Base-by-base conservation (phyloP, 805 yeast species). In the Ogataea salicorniae region DNA sequence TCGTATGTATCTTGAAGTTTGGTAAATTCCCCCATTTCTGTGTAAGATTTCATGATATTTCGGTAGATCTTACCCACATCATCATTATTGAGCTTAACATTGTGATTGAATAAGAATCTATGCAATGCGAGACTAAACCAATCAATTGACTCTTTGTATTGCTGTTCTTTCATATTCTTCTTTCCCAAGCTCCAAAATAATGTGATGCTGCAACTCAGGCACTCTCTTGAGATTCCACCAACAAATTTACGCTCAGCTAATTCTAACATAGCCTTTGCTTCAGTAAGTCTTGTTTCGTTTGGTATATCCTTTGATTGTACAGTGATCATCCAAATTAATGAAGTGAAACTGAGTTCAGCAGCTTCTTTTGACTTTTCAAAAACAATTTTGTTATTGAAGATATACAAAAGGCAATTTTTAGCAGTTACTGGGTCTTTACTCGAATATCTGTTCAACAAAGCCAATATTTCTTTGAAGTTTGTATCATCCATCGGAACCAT, bases 171-270 rank as follows among this genome's bases (percentile, higher is more conserved):
- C 29, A 58, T 60, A 16, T 56, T 51, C 16, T 55, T 51, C 37
- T 70, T 70, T 0, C 71, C 75, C 17, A 54, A 46, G 42, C 70
- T 72, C 75, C 76, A 73, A 17, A 73, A 47, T 26, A 73, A 47
- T 1, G 74, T 63, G 0, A 68, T 58, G 5, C 67, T 43, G 38
- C 71, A 58, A 5, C 70, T 61, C 6, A 64, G 47, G 5, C 70
- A 56, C 15, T 58, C 57, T 33, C 56, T 60, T 0, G 69, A 57
- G 2, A 73, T 47, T 0, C 53, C n/a, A 49, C 35, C 41, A 6
- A 40, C 16, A 4, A 71, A 50, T 5, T 57, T 51, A 36, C 55
- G 63, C 39, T 71, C 69, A 0, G 67, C 51, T 15, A 55, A 43
- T 7, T 57, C 55, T 22, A 66, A 48, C 29, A 66, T 59, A 3